A percentile compares a stretch with the other conserved stretches of the same genome.
phyloP scores from a whole-genome alignment of 2,329 filamentous ascomycete species.

The Fusarium irregulare region DNA sequence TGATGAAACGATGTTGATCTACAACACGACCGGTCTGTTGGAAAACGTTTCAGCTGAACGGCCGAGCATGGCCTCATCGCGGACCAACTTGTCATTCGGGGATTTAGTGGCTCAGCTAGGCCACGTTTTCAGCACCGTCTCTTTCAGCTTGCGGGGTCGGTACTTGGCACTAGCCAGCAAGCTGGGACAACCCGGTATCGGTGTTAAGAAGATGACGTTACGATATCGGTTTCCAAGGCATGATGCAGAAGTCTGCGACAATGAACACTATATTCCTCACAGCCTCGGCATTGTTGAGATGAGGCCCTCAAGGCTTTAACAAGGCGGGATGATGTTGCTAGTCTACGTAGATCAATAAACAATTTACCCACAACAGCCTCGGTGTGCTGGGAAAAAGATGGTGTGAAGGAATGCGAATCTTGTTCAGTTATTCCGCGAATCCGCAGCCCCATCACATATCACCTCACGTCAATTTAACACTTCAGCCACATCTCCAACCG shows the following conservation, averaged over 20 bases:
- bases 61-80: not conserved
- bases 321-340: not conserved
- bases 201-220: fast-evolving
- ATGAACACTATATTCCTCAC: not conserved
- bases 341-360: not conserved
- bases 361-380: not conserved
- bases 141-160: not conserved
- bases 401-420: not conserved
- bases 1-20: not conserved
- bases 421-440: not conserved
- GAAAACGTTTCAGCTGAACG: constrained; percentile 6
- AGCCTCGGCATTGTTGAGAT: not conserved
- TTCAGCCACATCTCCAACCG: not conserved
- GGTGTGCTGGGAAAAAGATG: not conserved
- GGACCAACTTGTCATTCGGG: not conserved
- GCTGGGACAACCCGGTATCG: not conserved
- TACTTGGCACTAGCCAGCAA: not conserved
- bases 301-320: not conserved
- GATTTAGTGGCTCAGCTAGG: not conserved
- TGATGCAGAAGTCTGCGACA: not conserved
- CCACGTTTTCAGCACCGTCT: not conserved
- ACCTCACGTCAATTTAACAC: not conserved
- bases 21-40: not conserved
- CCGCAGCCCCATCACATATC: not conserved
- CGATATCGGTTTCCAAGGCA: not conserved